Evolutionary conservation across 1,139 yeast genomes (phyloP).

Genomic region (Lodderomyces orthopsilosis): DNA sequence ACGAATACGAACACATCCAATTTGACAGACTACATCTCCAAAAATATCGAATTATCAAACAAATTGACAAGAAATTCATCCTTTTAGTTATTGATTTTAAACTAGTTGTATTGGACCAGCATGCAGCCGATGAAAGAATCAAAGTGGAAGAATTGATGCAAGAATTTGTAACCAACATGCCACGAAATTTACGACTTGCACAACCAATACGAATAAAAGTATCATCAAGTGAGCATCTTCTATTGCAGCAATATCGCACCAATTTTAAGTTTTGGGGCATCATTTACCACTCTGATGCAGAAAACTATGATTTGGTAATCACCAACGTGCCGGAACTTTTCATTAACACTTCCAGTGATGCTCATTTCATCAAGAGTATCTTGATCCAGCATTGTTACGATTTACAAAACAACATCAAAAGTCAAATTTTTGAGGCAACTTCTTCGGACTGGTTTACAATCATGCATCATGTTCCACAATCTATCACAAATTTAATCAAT

Average conservation of each 20-base stretch:
- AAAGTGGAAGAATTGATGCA: conserved; percentile 47
- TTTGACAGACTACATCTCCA: conserved; percentile 11
- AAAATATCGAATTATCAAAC: conserved; percentile 32
- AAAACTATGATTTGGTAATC: conserved; percentile 12
- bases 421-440: conserved; percentile 9
- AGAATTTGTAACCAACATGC: conserved; percentile 22
- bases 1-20: conserved; percentile 1
- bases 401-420: conserved; percentile 25
- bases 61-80: conserved; percentile 61
- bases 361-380: conserved; percentile 27
- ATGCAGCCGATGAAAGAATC: conserved; percentile 75
- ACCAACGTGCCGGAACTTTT: conserved; percentile 45
- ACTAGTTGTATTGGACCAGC: conserved; percentile 63
- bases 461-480: conserved; percentile 39
- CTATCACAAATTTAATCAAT: conserved; percentile 49
- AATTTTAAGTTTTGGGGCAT: conserved; percentile 40
- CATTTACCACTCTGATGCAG: conserved; percentile 15
- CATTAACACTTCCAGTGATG: conserved; percentile 25
- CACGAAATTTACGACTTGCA: conserved; percentile 7
- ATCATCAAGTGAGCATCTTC: conserved; percentile 22
- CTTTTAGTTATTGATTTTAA: conserved; percentile 32
- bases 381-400: conserved; percentile 45
- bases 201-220: conserved; percentile 20
- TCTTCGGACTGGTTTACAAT: conserved; percentile 18
- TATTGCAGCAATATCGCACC: conserved; percentile 24